phyloP scores from a whole-genome alignment of 2,329 filamentous ascomycete genomes.

The Fusarium tanahbumbuense region DNA sequence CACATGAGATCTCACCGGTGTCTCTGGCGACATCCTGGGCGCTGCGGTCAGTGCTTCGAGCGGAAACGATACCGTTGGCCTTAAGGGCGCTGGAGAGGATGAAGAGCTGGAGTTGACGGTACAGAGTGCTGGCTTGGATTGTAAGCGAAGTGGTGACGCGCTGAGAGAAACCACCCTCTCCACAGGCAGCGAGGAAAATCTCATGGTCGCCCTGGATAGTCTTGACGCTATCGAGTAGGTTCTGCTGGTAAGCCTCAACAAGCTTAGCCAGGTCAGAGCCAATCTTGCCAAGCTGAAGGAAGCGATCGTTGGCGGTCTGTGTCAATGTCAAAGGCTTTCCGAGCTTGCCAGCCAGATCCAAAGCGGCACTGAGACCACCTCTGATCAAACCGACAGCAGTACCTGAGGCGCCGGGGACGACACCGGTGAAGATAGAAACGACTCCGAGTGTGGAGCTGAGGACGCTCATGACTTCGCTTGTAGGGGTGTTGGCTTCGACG shows the following conservation, averaged over 20 bases:
- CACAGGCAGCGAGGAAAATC: constrained; percentile 13
- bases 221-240: constrained; percentile 24
- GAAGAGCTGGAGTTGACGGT: constrained; percentile 18
- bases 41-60: constrained; percentile 9
- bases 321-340: constrained; percentile 8
- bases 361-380: not conserved
- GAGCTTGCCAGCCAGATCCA: constrained; percentile 20
- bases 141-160: constrained; percentile 24
- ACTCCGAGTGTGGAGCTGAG: constrained; percentile 6
- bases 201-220: constrained; percentile 9
- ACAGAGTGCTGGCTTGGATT: constrained; percentile 18
- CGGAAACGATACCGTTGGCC: constrained; percentile 8
- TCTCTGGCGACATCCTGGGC: constrained; percentile 5
- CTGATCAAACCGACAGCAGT: not conserved
- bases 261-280: constrained; percentile 8
- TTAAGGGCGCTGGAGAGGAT: constrained; percentile 17
- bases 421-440: constrained; percentile 4
- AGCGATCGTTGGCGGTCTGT: constrained; percentile 6
- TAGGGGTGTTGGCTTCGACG: constrained; percentile 7
- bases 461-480: not conserved
- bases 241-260: constrained; percentile 16
- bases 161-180: constrained; percentile 21
- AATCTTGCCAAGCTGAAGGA: constrained; percentile 8
- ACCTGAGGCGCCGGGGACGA: not conserved
- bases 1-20: constrained; percentile 3